phyloP scores from a whole-genome alignment of 78 protist species.

The Pigoraptor vietnamica region DNA sequence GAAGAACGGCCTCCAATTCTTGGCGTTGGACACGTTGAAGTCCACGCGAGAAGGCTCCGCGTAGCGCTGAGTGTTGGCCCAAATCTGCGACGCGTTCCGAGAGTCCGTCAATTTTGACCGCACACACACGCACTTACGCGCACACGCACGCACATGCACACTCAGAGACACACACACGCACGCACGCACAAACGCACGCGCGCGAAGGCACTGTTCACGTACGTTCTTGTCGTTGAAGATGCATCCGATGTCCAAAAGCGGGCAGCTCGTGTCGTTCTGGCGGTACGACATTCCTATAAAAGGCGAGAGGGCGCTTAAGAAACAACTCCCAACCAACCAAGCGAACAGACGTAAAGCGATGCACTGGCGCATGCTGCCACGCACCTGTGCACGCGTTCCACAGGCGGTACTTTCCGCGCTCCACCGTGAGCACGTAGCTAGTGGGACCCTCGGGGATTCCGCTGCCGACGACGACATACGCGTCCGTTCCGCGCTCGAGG shows the following conservation, averaged over 20 bases:
- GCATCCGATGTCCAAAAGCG: not conserved
- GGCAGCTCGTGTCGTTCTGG: not conserved
- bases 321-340: not conserved
- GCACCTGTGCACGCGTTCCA: not conserved
- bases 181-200: not conserved
- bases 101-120: not conserved
- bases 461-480: slow-evolving; percentile 26
- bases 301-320: not conserved
- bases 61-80: not conserved
- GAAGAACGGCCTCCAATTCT: not conserved
- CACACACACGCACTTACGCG: not conserved
- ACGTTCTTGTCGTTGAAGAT: not conserved
- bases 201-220: not conserved
- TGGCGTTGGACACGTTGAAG: not conserved
- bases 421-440: not conserved
- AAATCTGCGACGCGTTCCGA: not conserved
- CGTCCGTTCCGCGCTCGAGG: not conserved
- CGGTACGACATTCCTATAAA: not conserved
- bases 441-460: not conserved
- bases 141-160: not conserved
- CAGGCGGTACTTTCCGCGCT: not conserved
- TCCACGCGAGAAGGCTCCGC: not conserved
- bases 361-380: not conserved
- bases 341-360: not conserved
- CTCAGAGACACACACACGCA: not conserved